phyloP scores from a whole-genome alignment of 2,329 filamentous ascomycete species.

The Rachicladosporium sp. region DNA sequence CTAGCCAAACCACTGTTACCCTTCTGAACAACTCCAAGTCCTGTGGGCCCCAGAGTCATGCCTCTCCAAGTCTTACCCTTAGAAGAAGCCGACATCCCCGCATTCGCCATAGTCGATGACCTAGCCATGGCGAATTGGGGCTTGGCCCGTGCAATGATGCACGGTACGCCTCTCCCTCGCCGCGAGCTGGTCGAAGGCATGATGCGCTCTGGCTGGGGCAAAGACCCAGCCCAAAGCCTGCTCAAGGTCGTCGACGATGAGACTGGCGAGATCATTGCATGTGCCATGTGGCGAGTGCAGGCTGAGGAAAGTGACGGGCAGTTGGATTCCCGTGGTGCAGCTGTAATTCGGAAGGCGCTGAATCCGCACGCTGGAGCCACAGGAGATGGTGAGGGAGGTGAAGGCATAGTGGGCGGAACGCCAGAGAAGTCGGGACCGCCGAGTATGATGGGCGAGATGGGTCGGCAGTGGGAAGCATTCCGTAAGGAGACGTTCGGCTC shows the following conservation, averaged over 20 bases:
- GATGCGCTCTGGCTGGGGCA: slow-evolving; percentile 5
- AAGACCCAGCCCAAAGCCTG: slow-evolving; percentile 7
- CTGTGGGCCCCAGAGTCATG: slow-evolving; percentile 7
- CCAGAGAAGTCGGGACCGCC: slow-evolving; percentile 1
- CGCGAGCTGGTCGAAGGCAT: slow-evolving; percentile 8
- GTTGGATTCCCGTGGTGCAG: neutral
- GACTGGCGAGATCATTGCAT: slow-evolving; percentile 11
- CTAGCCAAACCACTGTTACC: too few species aligned
- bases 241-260: slow-evolving; percentile 13
- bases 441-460: slow-evolving; percentile 5
- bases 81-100: slow-evolving; percentile 11
- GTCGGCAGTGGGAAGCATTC: slow-evolving; percentile 8
- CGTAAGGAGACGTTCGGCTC: slow-evolving; percentile 6
- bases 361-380: neutral
- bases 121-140: slow-evolving; percentile 10
- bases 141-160: slow-evolving; percentile 11
- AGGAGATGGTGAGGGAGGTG: neutral
- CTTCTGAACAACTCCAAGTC: too few species aligned
- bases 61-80: slow-evolving; percentile 12
- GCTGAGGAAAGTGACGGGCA: slow-evolving; percentile 1
- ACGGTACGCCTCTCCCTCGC: slow-evolving; percentile 4
- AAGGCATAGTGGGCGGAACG: neutral
- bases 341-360: neutral
- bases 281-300: slow-evolving; percentile 12
- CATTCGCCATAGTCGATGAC: slow-evolving; percentile 13